Base-by-base conservation (phyloP, 2,329 filamentous ascomycete species). In the Bretziella fagacearum region DNA sequence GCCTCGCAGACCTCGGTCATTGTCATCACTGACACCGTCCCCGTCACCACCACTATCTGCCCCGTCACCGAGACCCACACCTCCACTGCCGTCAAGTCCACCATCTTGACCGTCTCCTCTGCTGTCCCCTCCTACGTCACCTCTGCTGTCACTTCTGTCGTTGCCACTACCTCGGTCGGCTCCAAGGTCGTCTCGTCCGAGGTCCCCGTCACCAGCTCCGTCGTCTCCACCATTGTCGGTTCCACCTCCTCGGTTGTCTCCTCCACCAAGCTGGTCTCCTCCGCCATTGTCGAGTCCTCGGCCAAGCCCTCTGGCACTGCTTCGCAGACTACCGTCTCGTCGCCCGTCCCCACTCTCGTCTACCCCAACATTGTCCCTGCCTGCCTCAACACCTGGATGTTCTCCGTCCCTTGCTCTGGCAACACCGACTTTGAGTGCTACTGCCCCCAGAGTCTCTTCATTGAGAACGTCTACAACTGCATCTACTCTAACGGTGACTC, bases 301-400 rank as follows among this genome's bases (percentile, higher is more conserved):
- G 71, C 71, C 15, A 69, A 73, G 51, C 73, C 70, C 15, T 67
- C 67, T 62, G 73, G 69, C 32, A 56, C 48, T 48, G 33, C 53
- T 47, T 49, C 30, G 27, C 30, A 33, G 30, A 27, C 25, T 52
- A 56, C 56, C 29, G 55, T 54, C 49, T 53, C 54, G 29, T 51
- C 52, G 32, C 44, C 55, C 50, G 54, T 42, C 18, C 41, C 49
- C 58, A 66, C 68, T 29, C 63, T 71, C 35, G 65, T 68, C 49
- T 75, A 77, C 65, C 85, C 86, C 49, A 65, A 69, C 22, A 73
- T 87, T 41, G 79, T 95, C 43, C 87, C 89, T 53, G 77, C 77
- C 59, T 96, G 89, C 70, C 68, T 96, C 65, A 91, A 89, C 74
- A 93, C 86, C 57, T 95, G 85, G 84, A 65, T 93, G 57, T 73